Evolutionary conservation across 116 monocot genomes (phyloP), one percentile per base, ranked within the genome.

Genomic region (Trichopus zeylanicus): DNA sequence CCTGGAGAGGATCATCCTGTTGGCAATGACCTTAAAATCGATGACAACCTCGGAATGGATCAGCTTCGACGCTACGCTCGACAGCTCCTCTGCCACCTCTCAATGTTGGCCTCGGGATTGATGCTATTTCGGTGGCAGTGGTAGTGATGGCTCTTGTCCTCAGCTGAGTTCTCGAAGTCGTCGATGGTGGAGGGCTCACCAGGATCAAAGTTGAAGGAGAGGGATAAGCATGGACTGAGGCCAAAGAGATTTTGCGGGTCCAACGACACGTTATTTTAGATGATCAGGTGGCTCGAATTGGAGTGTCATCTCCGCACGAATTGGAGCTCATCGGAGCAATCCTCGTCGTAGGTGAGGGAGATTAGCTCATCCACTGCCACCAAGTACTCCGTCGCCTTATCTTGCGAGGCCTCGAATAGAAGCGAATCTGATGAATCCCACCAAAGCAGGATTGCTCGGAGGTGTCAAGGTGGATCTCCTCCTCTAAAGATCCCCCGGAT

Each of bases 271-370:
- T 77, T 70, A 83, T 76, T 74, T 20, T 67, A 72, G 32, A 83
- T 65, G 78, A 91, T 74, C 35, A 83, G 53, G 51, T 70, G 72
- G n/a, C 83, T 86, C 74, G 26, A 70, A 73, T 78, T 91, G 91
- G 26, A 91, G 69, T 9, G 56, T 57, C 37, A 31, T 73, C 72
- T 86, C 91, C 20, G 80, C 91, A 32, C 82, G 72, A 18, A 60
- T 31, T 55, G 67, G 48, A 75, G 25, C 16, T 62, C 62, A 23
- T 16, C 47, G 29, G 24, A 51, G 13, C 10, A 27, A 10, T 48
- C 70, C 10, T 42, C 70, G 7, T 3, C 51, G 26, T 24, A 18
- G 16, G 62, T 63, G 28, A 81, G 15, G 23, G 58, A 29, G 62
- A 90, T 56, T 31, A 79, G 29, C 6, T 78, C 81, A 46, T 90